A percentile compares a stretch with the other conserved stretches of the same genome.
Conservation (phyloP, 345 rosid genomes). For the Arabidopsis arenosa region DNA sequence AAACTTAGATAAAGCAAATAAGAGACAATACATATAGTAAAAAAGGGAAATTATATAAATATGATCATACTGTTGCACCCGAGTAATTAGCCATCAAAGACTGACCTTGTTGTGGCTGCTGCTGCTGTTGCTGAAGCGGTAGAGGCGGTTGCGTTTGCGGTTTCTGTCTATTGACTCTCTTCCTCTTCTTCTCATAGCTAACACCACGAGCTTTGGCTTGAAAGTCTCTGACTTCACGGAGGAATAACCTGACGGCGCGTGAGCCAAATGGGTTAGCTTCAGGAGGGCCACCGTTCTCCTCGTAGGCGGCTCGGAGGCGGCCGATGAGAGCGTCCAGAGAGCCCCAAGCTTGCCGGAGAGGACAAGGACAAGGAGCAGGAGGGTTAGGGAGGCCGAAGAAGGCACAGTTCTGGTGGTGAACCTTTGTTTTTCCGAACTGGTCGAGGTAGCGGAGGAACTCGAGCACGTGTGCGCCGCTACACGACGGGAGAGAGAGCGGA, state of each 20-base stretch:
- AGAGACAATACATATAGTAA: conserved; percentile 31
- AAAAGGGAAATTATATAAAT: conserved; percentile 3
- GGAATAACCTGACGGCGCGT: conserved; percentile 48
- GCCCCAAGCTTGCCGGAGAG: conserved; percentile 50
- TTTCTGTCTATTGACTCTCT: conserved; percentile 52
- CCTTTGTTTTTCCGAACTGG: conserved; percentile 49
- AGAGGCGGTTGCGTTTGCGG: conserved; percentile 38
- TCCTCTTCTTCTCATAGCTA: conserved; percentile 49
- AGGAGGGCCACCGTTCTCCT: conserved; percentile 50
- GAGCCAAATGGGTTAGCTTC: conserved; percentile 48
- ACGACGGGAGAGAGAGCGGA: conserved; percentile 45
- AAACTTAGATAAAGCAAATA: conserved; percentile 28
- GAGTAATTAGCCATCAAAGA: conserved; percentile 47
- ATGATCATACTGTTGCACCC: conserved; percentile 36
- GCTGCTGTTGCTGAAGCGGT: conserved; percentile 37
- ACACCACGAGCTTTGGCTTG: conserved; percentile 49
- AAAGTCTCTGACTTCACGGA: conserved; percentile 46
- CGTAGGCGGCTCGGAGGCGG: conserved; percentile 48
- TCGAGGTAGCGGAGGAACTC: conserved; percentile 49
- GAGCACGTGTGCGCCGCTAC: conserved; percentile 51
- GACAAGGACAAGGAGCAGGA: conserved; percentile 49
- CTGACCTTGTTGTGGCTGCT: conserved; percentile 43
- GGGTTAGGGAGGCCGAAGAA: conserved; percentile 48
- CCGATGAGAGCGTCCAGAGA: conserved; percentile 48
- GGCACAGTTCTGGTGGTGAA: conserved; percentile 43